Conservation (phyloP, 768 basidiomycete species). For the Coprinopsis sp. region DNA sequence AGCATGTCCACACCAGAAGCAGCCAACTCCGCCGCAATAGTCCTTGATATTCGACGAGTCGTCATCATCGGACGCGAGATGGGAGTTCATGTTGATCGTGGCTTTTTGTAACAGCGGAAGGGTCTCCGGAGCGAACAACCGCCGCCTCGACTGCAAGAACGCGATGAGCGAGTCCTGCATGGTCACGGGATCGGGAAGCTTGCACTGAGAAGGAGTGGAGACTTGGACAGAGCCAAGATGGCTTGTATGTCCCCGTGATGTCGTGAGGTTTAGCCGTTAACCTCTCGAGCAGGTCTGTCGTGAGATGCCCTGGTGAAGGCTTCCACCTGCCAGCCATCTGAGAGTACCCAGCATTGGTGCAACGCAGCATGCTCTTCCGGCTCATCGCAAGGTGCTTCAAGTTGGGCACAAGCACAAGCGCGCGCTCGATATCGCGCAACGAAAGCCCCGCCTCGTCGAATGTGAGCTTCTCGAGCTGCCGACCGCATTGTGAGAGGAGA, state of each 20-base stretch:
- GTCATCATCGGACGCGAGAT: neutral
- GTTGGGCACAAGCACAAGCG: slow-evolving; percentile 1
- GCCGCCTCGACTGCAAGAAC: neutral
- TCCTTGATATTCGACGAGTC: neutral
- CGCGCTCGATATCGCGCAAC: slow-evolving; percentile 2
- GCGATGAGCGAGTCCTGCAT: slow-evolving; percentile 5
- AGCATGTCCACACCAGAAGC: neutral
- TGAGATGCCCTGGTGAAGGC: neutral
- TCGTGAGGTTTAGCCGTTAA: neutral
- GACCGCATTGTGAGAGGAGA: slow-evolving; percentile 1
- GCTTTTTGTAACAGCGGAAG: neutral
- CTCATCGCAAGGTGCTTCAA: neutral
- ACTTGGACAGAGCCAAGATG: neutral
- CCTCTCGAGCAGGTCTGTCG: neutral
- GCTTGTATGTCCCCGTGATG: no score
- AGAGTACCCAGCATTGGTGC: neutral
- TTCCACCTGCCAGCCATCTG: neutral
- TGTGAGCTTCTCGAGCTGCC: neutral
- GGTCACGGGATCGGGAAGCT: neutral
- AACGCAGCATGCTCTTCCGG: neutral
- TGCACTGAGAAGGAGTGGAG: slow-evolving; percentile 1
- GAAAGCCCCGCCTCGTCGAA: slow-evolving; percentile 2
- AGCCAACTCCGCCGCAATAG: neutral
- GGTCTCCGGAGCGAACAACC: neutral
- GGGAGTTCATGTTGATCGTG: slow-evolving; percentile 2